A percentile compares a stretch with the other conserved stretches of the same genome.
Conservation (phyloP, 108 stramenopile species). For the Stephanodiscus minutulus region DNA sequence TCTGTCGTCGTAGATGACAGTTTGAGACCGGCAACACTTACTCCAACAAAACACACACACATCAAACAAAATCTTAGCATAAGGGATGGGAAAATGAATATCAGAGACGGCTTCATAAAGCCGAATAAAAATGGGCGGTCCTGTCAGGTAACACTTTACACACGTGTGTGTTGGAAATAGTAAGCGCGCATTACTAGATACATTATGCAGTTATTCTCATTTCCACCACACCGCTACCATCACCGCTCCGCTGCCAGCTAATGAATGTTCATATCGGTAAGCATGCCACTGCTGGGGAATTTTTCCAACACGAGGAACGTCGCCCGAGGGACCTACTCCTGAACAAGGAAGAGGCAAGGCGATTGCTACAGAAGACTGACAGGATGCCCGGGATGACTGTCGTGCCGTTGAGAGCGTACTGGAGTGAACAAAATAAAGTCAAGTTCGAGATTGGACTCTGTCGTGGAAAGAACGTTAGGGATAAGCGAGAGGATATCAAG, state of each 20-base stretch:
- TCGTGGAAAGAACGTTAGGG: constrained; percentile 82
- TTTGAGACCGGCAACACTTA: not conserved
- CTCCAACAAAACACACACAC: not conserved
- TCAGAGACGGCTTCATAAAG: constrained; percentile 74
- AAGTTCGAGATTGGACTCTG: constrained; percentile 85
- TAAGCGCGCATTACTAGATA: too few species aligned
- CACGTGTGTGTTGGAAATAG: too few species aligned
- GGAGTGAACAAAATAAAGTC: constrained; percentile 79
- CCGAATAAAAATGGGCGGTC: constrained; percentile 62
- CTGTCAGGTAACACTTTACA: constrained; percentile 55
- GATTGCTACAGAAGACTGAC: constrained; percentile 40
- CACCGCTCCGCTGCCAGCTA: too few species aligned
- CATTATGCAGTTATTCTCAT: too few species aligned
- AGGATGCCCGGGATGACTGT: constrained; percentile 48
- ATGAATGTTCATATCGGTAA: constrained; percentile 86
- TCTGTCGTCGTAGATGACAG: not conserved
- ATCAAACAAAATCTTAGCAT: constrained; percentile 37
- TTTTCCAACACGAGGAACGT: constrained; percentile 84
- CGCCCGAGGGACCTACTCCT: constrained; percentile 62
- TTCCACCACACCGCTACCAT: too few species aligned
- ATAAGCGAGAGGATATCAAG: constrained; percentile 84
- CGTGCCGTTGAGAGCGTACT: constrained; percentile 78
- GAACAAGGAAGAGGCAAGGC: constrained; percentile 61
- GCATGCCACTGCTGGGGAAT: constrained; percentile 69
- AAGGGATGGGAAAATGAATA: constrained; percentile 86